Evolutionary conservation across 139 green algal genomes (phyloP).

Genomic region (Closterium sp.): DNA sequence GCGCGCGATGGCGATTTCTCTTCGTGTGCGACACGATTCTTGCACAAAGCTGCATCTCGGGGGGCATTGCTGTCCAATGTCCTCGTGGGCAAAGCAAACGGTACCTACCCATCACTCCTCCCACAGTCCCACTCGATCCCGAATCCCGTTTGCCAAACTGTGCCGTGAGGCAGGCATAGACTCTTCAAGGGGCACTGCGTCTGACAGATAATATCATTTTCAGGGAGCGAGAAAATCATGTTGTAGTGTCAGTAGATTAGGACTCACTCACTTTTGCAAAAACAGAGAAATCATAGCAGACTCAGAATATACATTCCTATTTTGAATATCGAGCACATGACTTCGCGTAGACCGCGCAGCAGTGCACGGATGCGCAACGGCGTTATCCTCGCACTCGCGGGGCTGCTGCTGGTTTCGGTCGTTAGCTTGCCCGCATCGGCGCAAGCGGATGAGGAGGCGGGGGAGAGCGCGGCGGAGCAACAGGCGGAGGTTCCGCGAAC

Average conservation of each 20-base stretch:
- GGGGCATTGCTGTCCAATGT: too few species aligned
- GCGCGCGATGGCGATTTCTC: background rate
- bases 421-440: background rate
- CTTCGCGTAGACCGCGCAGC: background rate
- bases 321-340: background rate
- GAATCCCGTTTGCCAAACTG: too few species aligned
- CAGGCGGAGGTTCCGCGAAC: background rate
- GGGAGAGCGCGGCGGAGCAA: background rate
- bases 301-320: background rate
- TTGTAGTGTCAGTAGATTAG: too few species aligned
- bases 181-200: too few species aligned
- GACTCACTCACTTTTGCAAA: background rate
- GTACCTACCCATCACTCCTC: too few species aligned
- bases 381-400: background rate
- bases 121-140: too few species aligned
- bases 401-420: background rate
- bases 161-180: too few species aligned
- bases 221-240: too few species aligned
- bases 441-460: background rate
- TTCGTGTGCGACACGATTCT: background rate
- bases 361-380: background rate
- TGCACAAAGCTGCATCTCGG: too few species aligned
- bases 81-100: too few species aligned
- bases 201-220: too few species aligned
- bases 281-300: background rate